phyloP scores from a whole-genome alignment of 495 filamentous ascomycete genomes.

The Podospora sp. region DNA sequence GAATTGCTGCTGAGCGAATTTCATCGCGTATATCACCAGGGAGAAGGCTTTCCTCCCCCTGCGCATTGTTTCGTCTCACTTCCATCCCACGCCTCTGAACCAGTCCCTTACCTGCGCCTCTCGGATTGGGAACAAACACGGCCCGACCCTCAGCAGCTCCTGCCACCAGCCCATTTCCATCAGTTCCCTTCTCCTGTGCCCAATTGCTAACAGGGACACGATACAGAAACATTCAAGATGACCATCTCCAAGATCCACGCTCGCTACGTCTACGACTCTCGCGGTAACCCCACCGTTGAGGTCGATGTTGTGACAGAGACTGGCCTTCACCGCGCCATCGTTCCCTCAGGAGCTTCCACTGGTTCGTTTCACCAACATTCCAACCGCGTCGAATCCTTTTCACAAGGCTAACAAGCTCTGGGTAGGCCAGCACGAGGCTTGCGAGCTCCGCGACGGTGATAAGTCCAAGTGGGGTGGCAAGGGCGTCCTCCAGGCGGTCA shows the following conservation, averaged over 20 bases:
- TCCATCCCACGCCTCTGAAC: not conserved
- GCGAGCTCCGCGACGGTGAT: constrained; percentile 98
- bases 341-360: constrained; percentile 96
- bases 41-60: not conserved
- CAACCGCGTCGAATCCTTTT: not conserved
- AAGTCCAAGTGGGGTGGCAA: constrained; percentile 96
- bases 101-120: constrained; percentile 6
- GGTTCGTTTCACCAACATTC: constrained; percentile 58
- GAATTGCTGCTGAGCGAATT: constrained; percentile 33
- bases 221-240: constrained; percentile 60
- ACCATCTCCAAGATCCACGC: constrained; percentile 98
- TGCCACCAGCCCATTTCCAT: not conserved
- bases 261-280: constrained; percentile 98
- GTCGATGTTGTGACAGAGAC: constrained; percentile 96
- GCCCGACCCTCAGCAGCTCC: constrained; percentile 1
- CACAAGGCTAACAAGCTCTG: constrained; percentile 19
- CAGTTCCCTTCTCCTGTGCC: not conserved
- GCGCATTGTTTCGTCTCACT: constrained; percentile 3
- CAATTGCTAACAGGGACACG: constrained; percentile 18
- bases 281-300: constrained; percentile 91
- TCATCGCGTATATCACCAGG: constrained; percentile 7
- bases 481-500: constrained; percentile 93
- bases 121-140: constrained; percentile 6
- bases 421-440: constrained; percentile 93
- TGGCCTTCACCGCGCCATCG: constrained; percentile 97